Evolutionary conservation across 345 rosid species (phyloP).

Genomic region (Gossypium turneri): DNA sequence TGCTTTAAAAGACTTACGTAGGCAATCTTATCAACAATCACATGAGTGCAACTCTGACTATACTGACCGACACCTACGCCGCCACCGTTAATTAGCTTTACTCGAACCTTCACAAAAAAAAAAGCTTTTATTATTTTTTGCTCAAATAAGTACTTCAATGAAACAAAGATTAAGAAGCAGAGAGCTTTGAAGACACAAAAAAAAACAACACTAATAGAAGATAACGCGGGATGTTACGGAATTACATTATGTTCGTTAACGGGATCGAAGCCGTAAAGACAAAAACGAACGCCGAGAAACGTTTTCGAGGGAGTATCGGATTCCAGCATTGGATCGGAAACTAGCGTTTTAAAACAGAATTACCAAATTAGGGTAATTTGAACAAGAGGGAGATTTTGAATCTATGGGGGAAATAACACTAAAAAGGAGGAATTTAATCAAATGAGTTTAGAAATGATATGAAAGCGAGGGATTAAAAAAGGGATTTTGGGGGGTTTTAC

Average conservation of each 20-base stretch:
- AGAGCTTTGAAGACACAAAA: neutral
- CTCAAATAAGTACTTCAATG: neutral
- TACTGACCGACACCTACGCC: conserved; percentile 57
- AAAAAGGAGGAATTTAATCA: conserved; percentile 8
- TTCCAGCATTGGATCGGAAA: conserved; percentile 31
- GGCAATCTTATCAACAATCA: conserved; percentile 64
- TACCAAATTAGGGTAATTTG: neutral
- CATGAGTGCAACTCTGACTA: conserved; percentile 51
- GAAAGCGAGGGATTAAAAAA: conserved; percentile 11
- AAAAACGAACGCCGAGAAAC: conserved; percentile 64
- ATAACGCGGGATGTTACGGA: neutral
- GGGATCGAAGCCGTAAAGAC: conserved; percentile 62
- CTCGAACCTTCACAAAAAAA: conserved; percentile 41
- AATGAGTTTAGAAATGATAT: conserved; percentile 18
- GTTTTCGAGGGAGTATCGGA: conserved; percentile 32
- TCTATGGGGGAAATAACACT: neutral
- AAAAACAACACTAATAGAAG: neutral
- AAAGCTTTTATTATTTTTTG: neutral
- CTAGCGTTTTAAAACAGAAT: neutral
- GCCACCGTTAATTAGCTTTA: conserved; percentile 68
- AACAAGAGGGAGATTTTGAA: neutral
- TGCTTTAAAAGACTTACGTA: conserved; percentile 39
- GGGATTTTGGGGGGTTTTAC: conserved; percentile 3
- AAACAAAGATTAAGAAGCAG: neutral
- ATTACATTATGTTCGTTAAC: conserved; percentile 35